These are phyloP conservation scores for Leptographium flavum DNA, from an alignment of 2,329 filamentous ascomycete species.

Conservation along the genomic window DNA sequence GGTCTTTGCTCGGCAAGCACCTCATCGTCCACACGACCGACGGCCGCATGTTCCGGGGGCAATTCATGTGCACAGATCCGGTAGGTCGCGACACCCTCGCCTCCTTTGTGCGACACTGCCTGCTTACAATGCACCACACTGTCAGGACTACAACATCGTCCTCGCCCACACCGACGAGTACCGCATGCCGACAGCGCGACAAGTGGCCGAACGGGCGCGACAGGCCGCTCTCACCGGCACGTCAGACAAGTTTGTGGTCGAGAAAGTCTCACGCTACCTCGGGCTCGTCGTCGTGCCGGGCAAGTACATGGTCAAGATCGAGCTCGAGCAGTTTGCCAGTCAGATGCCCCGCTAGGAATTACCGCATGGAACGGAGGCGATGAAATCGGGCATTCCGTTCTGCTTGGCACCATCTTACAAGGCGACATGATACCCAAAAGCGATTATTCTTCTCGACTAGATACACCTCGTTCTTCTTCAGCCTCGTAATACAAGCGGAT, in stretches of 20 bases:
- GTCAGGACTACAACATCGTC: conserved; percentile 82
- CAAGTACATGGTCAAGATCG: conserved; percentile 71
- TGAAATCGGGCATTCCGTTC: no score
- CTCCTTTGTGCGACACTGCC: no score
- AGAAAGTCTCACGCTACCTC: conserved; percentile 75
- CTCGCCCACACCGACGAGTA: conserved; percentile 82
- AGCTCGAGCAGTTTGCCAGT: conserved; percentile 63
- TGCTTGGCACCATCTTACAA: not conserved
- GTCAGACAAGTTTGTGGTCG: conserved; percentile 37
- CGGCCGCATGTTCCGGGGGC: conserved; percentile 74
- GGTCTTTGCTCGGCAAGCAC: conserved; percentile 60
- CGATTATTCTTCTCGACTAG: no score
- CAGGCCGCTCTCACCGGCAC: conserved; percentile 10
- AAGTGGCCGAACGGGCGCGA: conserved; percentile 24
- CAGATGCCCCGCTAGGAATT: conserved; percentile 24
- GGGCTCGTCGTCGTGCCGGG: conserved; percentile 85
- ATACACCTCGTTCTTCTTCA: no score
- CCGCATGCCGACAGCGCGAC: conserved; percentile 50
- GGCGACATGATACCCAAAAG: not conserved
- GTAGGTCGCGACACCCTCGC: conserved; percentile 27
- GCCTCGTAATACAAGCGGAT: no score
- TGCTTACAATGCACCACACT: no score
- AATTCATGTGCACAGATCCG: conserved; percentile 89
- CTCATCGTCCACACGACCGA: conserved; percentile 71
- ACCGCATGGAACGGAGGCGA: no score